Evolutionary conservation across 768 basidiomycete species (phyloP).

Genomic region (Termitomyces sp.): DNA sequence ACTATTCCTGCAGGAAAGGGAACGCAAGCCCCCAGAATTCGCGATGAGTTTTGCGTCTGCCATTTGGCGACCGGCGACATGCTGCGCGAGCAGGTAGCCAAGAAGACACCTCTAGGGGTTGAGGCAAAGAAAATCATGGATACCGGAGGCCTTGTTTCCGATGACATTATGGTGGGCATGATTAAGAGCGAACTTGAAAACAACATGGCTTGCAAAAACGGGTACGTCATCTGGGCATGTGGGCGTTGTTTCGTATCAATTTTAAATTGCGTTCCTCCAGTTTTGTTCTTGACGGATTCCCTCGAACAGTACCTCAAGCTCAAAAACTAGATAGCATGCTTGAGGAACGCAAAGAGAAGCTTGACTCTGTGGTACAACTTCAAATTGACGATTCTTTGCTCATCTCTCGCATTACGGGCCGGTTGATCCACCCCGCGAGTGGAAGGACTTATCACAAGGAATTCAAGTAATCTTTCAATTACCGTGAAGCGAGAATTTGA

Average conservation of each 20-base stretch:
- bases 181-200: conserved; percentile 93
- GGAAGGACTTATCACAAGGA: conserved; percentile 94
- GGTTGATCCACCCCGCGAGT: conserved; percentile 84
- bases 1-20: conserved; percentile 72
- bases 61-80: conserved; percentile 99
- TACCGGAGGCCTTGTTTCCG: conserved; percentile 87
- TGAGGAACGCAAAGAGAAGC: conserved; percentile 69
- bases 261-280: conserved; percentile 37
- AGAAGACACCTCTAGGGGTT: conserved; percentile 83
- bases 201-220: conserved; percentile 91
- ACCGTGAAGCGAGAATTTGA: neutral
- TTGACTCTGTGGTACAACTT: conserved; percentile 90
- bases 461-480: conserved; percentile 59
- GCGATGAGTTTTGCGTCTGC: conserved; percentile 91
- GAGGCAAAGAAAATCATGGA: conserved; percentile 99
- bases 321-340: conserved; percentile 96
- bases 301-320: conserved; percentile 93
- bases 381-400: conserved; percentile 91
- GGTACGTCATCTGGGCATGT: conserved; percentile 53
- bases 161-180: conserved; percentile 97
- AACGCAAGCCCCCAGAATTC: conserved; percentile 93
- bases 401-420: conserved; percentile 96
- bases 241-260: neutral
- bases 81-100: conserved; percentile 88
- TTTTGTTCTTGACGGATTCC: conserved; percentile 99